phyloP scores from a whole-genome alignment of 2,329 filamentous ascomycete genomes.

The Xylaria digitata region DNA sequence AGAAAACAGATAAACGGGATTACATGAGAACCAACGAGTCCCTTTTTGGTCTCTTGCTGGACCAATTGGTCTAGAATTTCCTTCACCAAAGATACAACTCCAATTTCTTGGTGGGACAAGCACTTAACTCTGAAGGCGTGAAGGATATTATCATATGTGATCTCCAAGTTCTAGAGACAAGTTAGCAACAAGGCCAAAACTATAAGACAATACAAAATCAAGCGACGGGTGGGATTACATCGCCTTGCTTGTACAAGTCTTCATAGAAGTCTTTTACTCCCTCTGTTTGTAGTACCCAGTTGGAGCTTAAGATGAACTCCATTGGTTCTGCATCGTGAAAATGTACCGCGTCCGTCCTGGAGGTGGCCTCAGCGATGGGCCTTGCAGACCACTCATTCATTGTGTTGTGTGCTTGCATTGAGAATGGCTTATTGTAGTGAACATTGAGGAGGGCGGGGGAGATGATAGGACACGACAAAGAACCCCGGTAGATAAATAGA shows the following conservation, averaged over 20 bases:
- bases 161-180: conserved; percentile 32
- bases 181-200: conserved; percentile 8
- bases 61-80: conserved; percentile 27
- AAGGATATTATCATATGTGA: conserved; percentile 29
- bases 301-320: conserved; percentile 41
- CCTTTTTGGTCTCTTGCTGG: conserved; percentile 17
- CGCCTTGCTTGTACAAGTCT: conserved; percentile 26
- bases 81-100: conserved; percentile 21
- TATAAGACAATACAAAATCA: background rate
- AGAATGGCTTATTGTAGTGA: background rate
- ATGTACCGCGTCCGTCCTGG: background rate
- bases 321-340: conserved; percentile 20
- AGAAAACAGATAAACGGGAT: background rate
- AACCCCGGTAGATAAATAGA: background rate
- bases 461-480: background rate
- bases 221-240: conserved; percentile 31
- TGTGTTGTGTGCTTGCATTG: background rate
- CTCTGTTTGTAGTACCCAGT: conserved; percentile 40
- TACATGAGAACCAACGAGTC: conserved; percentile 22
- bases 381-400: background rate
- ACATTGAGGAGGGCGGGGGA: background rate
- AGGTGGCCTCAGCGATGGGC: background rate
- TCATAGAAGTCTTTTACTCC: conserved; percentile 39
- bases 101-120: conserved; percentile 21
- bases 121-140: conserved; percentile 36